Evolutionary conservation across 176 grass and related monocot genomes (phyloP).

Genomic region (Typha latifolia): DNA sequence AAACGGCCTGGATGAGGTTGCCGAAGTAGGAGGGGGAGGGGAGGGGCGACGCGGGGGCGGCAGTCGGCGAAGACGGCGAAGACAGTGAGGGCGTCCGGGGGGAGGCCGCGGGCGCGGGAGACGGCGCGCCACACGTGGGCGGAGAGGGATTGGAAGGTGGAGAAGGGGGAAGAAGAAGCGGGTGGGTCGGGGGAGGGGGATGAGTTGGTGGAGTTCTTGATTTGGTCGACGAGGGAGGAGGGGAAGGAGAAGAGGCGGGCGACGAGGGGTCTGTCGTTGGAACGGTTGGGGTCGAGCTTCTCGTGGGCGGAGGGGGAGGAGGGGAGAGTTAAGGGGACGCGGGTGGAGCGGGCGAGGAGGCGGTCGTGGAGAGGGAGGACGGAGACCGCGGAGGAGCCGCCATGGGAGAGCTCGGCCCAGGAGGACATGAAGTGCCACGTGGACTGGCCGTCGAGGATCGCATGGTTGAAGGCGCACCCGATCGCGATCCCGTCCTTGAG

Average conservation of each 20-base stretch:
- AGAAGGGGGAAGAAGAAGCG: slow-evolving; percentile 53
- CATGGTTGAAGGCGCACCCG: slow-evolving; percentile 94
- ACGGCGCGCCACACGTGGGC: slow-evolving; percentile 88
- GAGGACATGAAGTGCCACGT: slow-evolving; percentile 98
- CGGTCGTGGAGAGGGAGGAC: slow-evolving; percentile 51
- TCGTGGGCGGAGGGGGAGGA: slow-evolving; percentile 53
- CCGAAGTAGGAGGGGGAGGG: slow-evolving; percentile 80
- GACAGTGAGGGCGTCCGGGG: slow-evolving; percentile 71
- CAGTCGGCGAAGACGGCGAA: slow-evolving; percentile 91
- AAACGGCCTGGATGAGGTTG: slow-evolving; percentile 96
- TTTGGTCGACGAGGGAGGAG: slow-evolving; percentile 29
- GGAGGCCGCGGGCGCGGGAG: slow-evolving; percentile 54
- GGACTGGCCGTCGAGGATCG: slow-evolving; percentile 77
- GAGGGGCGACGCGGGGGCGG: slow-evolving; percentile 59
- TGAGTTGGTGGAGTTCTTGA: slow-evolving; percentile 61
- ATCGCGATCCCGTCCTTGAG: slow-evolving; percentile 77
- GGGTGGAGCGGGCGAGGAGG: slow-evolving; percentile 37
- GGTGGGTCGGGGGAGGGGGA: slow-evolving; percentile 36
- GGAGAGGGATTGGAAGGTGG: slow-evolving; percentile 78
- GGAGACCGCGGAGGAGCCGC: slow-evolving; percentile 10
- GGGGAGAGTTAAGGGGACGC: slow-evolving; percentile 57
- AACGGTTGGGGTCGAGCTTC: slow-evolving; percentile 63
- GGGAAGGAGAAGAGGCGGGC: slow-evolving; percentile 81
- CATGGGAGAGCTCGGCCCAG: slow-evolving; percentile 79
- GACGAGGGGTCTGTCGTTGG: slow-evolving; percentile 43